A percentile compares a stretch with the other conserved stretches of the same genome.
These are phyloP conservation scores for Neurospora sp. DNA, from an alignment of 495 filamentous ascomycete species.

Conservation along the genomic window DNA sequence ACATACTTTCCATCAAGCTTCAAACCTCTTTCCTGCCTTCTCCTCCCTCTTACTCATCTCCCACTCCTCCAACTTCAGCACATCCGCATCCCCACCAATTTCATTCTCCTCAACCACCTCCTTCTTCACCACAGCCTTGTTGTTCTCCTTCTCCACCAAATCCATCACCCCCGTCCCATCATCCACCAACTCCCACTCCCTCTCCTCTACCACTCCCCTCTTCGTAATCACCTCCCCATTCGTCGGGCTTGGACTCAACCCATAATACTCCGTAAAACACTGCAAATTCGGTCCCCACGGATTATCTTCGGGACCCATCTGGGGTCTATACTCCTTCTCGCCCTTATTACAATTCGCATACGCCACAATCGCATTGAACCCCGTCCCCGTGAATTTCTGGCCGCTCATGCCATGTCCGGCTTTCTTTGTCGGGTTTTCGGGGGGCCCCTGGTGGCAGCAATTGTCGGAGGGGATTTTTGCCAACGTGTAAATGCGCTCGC, in stretches of 20 bases:
- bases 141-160: neutral
- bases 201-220: neutral
- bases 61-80: neutral
- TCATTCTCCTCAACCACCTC: neutral
- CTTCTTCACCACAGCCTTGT: neutral
- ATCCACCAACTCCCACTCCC: neutral
- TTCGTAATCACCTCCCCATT: neutral
- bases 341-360: constrained; percentile 10
- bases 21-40: neutral
- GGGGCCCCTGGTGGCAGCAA: constrained; percentile 1
- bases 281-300: constrained; percentile 7
- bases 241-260: neutral
- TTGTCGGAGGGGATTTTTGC: neutral
- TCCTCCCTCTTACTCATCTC: neutral
- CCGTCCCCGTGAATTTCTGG: neutral
- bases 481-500: neutral
- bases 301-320: constrained; percentile 1
- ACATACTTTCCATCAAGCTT: neutral
- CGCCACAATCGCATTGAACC: neutral
- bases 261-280: neutral
- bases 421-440: accelerated
- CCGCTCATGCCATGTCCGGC: neutral
- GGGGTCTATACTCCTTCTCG: neutral
- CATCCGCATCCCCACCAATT: neutral
- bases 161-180: neutral